Conservation (phyloP, 495 filamentous ascomycete species). For the Lepidopterella palustris region DNA sequence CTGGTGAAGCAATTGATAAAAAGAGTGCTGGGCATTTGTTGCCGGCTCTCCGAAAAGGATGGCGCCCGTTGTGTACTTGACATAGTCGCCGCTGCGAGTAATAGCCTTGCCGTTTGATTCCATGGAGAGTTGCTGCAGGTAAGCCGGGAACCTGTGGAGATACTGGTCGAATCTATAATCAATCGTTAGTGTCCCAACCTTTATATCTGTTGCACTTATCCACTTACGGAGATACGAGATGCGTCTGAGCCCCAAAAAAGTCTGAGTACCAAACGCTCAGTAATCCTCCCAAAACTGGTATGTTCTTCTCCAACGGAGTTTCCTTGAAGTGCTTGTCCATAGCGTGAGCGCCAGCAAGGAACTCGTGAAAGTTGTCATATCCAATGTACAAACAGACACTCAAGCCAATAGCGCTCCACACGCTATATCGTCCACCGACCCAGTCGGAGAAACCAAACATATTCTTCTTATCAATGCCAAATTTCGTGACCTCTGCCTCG, state of each 20-base stretch:
- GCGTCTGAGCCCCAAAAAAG: slow-evolving; percentile 96
- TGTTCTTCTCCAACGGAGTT: slow-evolving; percentile 88
- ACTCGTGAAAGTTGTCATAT: slow-evolving; percentile 94
- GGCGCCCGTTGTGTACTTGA: slow-evolving; percentile 93
- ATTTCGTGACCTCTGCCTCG: slow-evolving; percentile 89
- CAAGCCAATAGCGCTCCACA: slow-evolving; percentile 97
- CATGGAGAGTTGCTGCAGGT: slow-evolving; percentile 98
- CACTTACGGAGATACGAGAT: slow-evolving; percentile 81
- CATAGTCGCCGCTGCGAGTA: slow-evolving; percentile 80
- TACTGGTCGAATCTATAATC: slow-evolving; percentile 83
- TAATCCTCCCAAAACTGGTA: slow-evolving; percentile 84
- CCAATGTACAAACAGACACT: slow-evolving; percentile 92
- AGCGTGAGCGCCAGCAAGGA: slow-evolving; percentile 88
- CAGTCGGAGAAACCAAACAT: slow-evolving; percentile 99
- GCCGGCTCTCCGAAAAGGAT: slow-evolving; percentile 97
- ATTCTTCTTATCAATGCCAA: slow-evolving; percentile 94
- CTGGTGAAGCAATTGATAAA: slow-evolving; percentile 98
- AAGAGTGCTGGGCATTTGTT: slow-evolving; percentile 99
- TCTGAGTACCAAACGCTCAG: slow-evolving; percentile 98
- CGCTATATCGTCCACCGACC: slow-evolving; percentile 96
- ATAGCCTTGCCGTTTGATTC: slow-evolving; percentile 99
- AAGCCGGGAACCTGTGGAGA: slow-evolving; percentile 96
- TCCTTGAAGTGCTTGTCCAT: slow-evolving; percentile 98
- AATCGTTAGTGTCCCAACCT: slow-evolving; percentile 11
- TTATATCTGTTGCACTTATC: background rate